These are phyloP conservation scores for Lactarius quietus DNA, from an alignment of 768 basidiomycete genomes.

Conservation along the genomic window DNA sequence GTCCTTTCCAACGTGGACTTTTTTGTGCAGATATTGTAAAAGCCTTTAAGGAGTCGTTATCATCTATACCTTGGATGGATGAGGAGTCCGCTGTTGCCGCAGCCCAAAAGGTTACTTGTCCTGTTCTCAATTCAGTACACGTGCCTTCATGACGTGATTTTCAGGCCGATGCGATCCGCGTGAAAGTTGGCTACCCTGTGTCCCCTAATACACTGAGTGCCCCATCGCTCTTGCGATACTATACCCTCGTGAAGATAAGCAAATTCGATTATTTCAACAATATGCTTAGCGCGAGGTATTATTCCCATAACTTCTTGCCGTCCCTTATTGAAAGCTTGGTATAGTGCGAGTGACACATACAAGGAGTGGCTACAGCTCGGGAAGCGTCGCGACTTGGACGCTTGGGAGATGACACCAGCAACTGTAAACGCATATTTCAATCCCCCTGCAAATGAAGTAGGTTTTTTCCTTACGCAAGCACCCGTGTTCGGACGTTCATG, in stretches of 20 bases:
- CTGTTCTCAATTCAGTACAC: slow-evolving; percentile 11
- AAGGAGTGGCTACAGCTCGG: slow-evolving; percentile 79
- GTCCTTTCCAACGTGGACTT: not conserved
- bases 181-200: slow-evolving; percentile 92
- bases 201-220: slow-evolving; percentile 79
- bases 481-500: not conserved
- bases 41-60: slow-evolving; percentile 76
- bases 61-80: slow-evolving; percentile 89
- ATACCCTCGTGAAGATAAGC: slow-evolving; percentile 61
- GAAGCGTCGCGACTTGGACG: slow-evolving; percentile 57
- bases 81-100: slow-evolving; percentile 74
- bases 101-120: slow-evolving; percentile 61
- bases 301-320: slow-evolving; percentile 25
- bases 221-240: slow-evolving; percentile 68
- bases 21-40: slow-evolving; percentile 61
- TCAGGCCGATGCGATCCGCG: slow-evolving; percentile 73
- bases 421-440: slow-evolving; percentile 88
- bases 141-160: slow-evolving; percentile 18
- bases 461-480: slow-evolving; percentile 10
- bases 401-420: slow-evolving; percentile 88
- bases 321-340: slow-evolving; percentile 7
- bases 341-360: slow-evolving; percentile 55
- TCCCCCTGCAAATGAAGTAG: slow-evolving; percentile 82
- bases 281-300: slow-evolving; percentile 60
- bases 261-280: slow-evolving; percentile 80